Evolutionary conservation across 2,329 filamentous ascomycete species (phyloP).

Genomic region (Epichloe sylvatica): DNA sequence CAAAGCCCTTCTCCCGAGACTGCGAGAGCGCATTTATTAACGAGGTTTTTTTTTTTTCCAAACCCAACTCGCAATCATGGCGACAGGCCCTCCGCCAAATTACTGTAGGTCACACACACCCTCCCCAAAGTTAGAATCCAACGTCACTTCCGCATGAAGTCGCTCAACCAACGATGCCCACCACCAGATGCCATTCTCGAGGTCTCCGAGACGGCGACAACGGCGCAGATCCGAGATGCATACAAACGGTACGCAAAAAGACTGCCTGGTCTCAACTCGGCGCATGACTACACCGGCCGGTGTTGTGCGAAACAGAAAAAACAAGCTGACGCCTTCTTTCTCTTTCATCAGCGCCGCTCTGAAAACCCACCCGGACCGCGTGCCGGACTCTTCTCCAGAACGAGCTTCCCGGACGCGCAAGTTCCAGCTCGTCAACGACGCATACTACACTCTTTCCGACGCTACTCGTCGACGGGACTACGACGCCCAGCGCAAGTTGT

Average conservation of each 20-base stretch:
- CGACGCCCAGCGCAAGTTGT: conserved; percentile 46
- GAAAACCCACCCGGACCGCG: conserved; percentile 86
- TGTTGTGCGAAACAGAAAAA: too few species aligned
- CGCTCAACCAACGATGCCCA: neutral
- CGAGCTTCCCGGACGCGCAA: conserved; percentile 67
- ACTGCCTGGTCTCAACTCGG: neutral
- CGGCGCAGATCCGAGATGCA: conserved; percentile 77
- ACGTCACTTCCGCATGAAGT: neutral
- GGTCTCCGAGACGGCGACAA: conserved; percentile 57
- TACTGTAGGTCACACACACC: conserved; percentile 35
- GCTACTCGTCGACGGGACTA: conserved; percentile 65
- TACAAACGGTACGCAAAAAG: conserved; percentile 61
- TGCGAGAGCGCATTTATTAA: neutral
- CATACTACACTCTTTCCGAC: conserved; percentile 85
- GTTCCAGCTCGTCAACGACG: conserved; percentile 86
- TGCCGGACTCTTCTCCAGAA: conserved; percentile 75
- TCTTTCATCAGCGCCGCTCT: conserved; percentile 54
- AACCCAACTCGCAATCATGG: conserved; percentile 14
- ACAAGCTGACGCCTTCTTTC: too few species aligned
- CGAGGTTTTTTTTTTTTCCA: neutral
- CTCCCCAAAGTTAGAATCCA: too few species aligned
- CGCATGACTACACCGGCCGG: too few species aligned
- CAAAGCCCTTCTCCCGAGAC: neutral
- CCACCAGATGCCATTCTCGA: conserved; percentile 57
- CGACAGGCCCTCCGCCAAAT: conserved; percentile 34